Conservation (phyloP, 805 yeast species). For the Tetrapisispora phaffii region DNA sequence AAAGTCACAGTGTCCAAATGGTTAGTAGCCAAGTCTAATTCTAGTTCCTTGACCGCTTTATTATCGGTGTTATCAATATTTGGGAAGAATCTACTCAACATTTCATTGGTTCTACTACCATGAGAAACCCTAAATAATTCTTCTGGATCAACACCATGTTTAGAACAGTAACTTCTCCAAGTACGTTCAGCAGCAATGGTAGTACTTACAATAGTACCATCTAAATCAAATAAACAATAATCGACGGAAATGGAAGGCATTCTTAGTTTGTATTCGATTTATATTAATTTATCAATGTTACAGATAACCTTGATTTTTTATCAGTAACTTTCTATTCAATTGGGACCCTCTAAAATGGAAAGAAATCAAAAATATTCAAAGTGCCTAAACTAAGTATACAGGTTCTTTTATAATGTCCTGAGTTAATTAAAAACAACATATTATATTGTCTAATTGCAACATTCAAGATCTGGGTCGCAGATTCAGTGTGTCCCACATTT, state of each 20-base stretch:
- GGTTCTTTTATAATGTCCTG: too few species aligned
- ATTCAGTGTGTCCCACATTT: too few species aligned
- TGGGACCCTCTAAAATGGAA: too few species aligned
- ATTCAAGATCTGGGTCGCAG: too few species aligned
- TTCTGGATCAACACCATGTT: conserved; percentile 51
- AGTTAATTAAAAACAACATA: too few species aligned
- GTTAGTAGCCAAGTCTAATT: conserved; percentile 50
- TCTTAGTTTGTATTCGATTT: neutral
- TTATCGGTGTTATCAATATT: conserved; percentile 49
- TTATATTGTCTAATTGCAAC: too few species aligned
- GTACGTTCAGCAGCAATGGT: conserved; percentile 64
- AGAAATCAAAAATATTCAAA: too few species aligned
- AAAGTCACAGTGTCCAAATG: conserved; percentile 57
- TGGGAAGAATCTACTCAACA: conserved; percentile 55
- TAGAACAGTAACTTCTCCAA: conserved; percentile 51
- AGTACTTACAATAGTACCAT: conserved; percentile 70
- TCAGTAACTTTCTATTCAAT: too few species aligned
- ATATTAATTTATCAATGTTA: too few species aligned
- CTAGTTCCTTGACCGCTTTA: conserved; percentile 41
- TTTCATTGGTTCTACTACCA: conserved; percentile 66
- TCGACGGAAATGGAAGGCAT: conserved; percentile 9
- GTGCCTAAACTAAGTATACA: too few species aligned
- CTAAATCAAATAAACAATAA: conserved; percentile 54
- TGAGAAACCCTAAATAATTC: conserved; percentile 57
- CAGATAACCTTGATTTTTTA: too few species aligned